Percentiles rank a stretch among this genome's conserved stretches.
Evolutionary conservation across 1,284 basidiomycete genomes (phyloP).

Genomic region (Austroboletus niveus): DNA sequence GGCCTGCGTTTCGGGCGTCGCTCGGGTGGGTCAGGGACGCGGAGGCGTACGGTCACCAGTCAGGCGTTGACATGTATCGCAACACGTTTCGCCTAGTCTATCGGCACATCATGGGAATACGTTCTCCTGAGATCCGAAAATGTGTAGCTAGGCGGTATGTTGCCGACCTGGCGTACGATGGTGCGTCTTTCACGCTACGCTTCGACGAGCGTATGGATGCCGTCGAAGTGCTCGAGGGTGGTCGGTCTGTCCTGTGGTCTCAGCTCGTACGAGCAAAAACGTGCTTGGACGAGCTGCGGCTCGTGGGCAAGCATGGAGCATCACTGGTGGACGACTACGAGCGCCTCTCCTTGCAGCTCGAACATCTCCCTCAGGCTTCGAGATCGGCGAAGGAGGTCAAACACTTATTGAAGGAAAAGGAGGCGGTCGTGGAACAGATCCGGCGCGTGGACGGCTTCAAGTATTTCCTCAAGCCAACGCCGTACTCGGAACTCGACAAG

Average conservation of each 20-base stretch:
- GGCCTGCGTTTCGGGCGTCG: slow-evolving; percentile 19
- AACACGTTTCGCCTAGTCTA: slow-evolving; percentile 18
- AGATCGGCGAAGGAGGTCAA: slow-evolving; percentile 12
- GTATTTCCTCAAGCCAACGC: slow-evolving; percentile 23
- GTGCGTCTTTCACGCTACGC: slow-evolving; percentile 23
- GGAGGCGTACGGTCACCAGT: slow-evolving; percentile 21
- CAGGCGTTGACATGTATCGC: slow-evolving; percentile 27
- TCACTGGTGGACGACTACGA: slow-evolving; percentile 26
- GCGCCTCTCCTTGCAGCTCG: slow-evolving; percentile 22
- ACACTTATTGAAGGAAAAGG: slow-evolving; percentile 22
- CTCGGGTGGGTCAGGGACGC: slow-evolving; percentile 23
- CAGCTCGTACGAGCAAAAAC: slow-evolving; percentile 24
- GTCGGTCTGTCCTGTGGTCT: slow-evolving; percentile 25
- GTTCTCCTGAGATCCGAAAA: slow-evolving; percentile 22
- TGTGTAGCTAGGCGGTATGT: slow-evolving; percentile 13
- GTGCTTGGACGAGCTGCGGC: slow-evolving; percentile 26
- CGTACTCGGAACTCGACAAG: slow-evolving; percentile 27
- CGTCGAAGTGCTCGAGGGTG: slow-evolving; percentile 25
- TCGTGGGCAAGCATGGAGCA: slow-evolving; percentile 14
- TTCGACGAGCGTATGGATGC: slow-evolving; percentile 17
- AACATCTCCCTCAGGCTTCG: slow-evolving; percentile 8
- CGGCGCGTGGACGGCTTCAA: slow-evolving; percentile 28
- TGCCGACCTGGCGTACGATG: slow-evolving; percentile 17
- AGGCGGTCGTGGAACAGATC: slow-evolving; percentile 25
- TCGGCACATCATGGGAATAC: slow-evolving; percentile 10